phyloP scores from a whole-genome alignment of 2,329 filamentous ascomycete species.

The Aspergillus latus region DNA sequence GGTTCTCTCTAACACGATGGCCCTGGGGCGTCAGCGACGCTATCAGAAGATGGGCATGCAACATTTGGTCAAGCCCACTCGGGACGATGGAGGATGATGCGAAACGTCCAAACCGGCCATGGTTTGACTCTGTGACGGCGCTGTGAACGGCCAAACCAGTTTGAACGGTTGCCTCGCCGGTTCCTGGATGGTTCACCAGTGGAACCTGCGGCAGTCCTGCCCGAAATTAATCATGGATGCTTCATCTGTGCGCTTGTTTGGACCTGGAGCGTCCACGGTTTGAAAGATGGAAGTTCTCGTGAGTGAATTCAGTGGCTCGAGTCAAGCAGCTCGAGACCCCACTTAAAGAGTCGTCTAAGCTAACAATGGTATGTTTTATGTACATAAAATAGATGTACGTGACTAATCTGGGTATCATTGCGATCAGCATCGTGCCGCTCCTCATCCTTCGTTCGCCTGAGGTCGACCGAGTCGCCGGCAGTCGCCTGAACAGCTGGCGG shows the following conservation, averaged over 20 bases:
- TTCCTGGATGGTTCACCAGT: background rate
- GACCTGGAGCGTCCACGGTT: constrained; percentile 9
- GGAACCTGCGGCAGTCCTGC: background rate
- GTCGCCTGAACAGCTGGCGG: too few species aligned
- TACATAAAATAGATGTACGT: too few species aligned
- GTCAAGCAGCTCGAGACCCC: background rate
- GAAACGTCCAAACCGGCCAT: background rate
- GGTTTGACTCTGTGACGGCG: background rate
- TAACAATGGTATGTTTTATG: background rate
- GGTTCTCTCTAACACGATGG: background rate
- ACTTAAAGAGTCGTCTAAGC: background rate
- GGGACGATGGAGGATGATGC: background rate
- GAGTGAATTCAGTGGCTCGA: background rate
- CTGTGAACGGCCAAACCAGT: background rate
- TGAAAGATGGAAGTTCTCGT: background rate
- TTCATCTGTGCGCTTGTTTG: constrained; percentile 2
- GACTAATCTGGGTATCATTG: constrained; percentile 1
- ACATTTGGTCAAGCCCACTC: background rate
- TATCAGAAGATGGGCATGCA: background rate
- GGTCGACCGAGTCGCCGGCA: too few species aligned
- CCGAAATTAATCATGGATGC: background rate
- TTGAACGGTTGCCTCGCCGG: background rate
- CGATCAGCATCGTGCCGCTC: constrained; percentile 1
- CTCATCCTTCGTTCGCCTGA: background rate
- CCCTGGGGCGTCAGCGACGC: background rate